phyloP scores from a whole-genome alignment of 148 eudicot species.

The Persicaria tinctoria region DNA sequence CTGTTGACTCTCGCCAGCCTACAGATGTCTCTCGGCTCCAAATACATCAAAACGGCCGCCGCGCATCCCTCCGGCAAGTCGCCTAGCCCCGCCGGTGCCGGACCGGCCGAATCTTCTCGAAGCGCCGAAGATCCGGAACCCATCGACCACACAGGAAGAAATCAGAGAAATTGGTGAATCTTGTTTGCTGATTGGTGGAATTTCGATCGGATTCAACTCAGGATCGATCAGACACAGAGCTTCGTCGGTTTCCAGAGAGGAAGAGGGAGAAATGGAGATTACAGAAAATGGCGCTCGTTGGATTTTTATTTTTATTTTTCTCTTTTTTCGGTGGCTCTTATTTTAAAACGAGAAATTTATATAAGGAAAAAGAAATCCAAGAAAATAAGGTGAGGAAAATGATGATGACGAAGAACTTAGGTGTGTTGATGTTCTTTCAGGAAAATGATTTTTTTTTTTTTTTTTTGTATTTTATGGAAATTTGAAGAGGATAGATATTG shows the following conservation, averaged over 20 bases:
- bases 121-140: conserved; percentile 36
- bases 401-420: not conserved
- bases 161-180: not conserved
- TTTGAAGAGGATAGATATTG: not conserved
- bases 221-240: not conserved
- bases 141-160: conserved; percentile 21
- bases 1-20: conserved; percentile 47
- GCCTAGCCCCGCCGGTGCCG: conserved; percentile 40
- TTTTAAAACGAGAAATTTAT: not conserved
- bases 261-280: not conserved
- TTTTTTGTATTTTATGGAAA: not conserved
- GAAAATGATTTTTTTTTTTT: not conserved
- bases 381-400: not conserved
- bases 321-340: not conserved
- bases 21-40: conserved; percentile 74
- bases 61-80: conserved; percentile 86
- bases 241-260: not conserved
- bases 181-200: not conserved
- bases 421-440: not conserved
- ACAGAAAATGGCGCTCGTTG: not conserved
- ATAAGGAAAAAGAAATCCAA: not conserved
- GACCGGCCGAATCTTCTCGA: conserved; percentile 19
- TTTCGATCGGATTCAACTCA: not conserved
- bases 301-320: not conserved
- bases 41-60: conserved; percentile 45